Evolutionary conservation across 1,284 basidiomycete genomes (phyloP).

Genomic region (Cryptococcus neoformans): DNA sequence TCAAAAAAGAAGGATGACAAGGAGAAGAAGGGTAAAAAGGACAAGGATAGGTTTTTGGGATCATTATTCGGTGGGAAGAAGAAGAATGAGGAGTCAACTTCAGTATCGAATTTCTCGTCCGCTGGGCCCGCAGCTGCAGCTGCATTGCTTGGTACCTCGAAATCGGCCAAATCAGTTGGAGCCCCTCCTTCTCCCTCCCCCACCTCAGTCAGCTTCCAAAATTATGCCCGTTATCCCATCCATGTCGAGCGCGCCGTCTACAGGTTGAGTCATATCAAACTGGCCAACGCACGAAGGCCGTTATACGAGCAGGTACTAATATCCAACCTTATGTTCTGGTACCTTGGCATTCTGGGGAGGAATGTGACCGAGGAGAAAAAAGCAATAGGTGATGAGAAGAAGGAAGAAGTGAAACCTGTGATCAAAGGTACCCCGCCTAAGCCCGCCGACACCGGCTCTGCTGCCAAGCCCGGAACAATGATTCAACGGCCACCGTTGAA

Average conservation of each 20-base stretch:
- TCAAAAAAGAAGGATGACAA: constrained; percentile 64
- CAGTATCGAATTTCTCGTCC: constrained; percentile 52
- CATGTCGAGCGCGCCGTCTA: constrained; percentile 98
- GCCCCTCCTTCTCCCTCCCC: constrained; percentile 47
- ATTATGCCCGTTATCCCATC: constrained; percentile 85
- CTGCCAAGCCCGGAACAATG: constrained; percentile 52
- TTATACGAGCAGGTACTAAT: constrained; percentile 98
- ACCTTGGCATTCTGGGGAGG: constrained; percentile 94
- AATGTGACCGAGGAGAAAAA: constrained; percentile 52
- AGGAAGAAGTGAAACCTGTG: constrained; percentile 35
- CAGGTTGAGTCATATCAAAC: constrained; percentile 94
- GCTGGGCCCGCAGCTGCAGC: constrained; percentile 74
- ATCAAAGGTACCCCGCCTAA: constrained; percentile 45
- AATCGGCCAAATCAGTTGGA: constrained; percentile 62
- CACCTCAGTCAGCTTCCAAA: constrained; percentile 58
- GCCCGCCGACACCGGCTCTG: constrained; percentile 36
- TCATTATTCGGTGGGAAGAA: constrained; percentile 80
- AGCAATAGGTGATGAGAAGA: constrained; percentile 50
- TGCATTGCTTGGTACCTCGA: constrained; percentile 74
- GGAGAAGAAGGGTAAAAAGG: constrained; percentile 63
- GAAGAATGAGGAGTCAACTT: constrained; percentile 59
- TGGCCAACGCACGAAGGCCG: constrained; percentile 92
- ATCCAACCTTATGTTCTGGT: constrained; percentile 99
- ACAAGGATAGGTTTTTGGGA: constrained; percentile 79
- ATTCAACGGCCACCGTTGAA: constrained; percentile 2